These are phyloP conservation scores for Aspergillus sp. DNA, from an alignment of 2,329 filamentous ascomycete genomes.

Conservation along the genomic window DNA sequence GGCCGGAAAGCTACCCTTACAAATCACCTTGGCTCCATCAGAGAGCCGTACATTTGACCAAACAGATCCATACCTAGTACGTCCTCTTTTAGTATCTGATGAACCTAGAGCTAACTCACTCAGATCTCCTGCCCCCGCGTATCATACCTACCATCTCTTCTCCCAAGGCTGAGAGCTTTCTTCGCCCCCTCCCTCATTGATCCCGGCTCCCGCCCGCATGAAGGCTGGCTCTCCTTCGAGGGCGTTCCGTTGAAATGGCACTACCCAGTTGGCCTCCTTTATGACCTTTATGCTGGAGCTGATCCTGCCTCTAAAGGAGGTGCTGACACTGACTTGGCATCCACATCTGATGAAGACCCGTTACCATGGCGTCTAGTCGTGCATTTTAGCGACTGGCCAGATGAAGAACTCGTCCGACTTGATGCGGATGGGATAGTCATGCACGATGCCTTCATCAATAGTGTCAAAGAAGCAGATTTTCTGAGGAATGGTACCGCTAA, in stretches of 20 bases:
- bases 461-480: constrained; percentile 80
- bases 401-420: constrained; percentile 59
- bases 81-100: constrained; percentile 7
- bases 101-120: background rate
- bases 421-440: constrained; percentile 58
- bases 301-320: constrained; percentile 44
- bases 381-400: constrained; percentile 61
- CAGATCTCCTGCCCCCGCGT: constrained; percentile 65
- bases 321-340: constrained; percentile 17
- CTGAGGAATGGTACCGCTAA: constrained; percentile 85
- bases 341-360: constrained; percentile 20
- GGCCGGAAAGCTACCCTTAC: constrained; percentile 61
- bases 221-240: constrained; percentile 68
- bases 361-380: constrained; percentile 66
- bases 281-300: constrained; percentile 66
- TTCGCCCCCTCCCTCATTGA: constrained; percentile 62
- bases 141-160: constrained; percentile 68
- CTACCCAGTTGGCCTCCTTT: constrained; percentile 68
- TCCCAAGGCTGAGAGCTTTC: constrained; percentile 64
- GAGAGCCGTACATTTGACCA: constrained; percentile 64
- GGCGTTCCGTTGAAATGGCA: constrained; percentile 72
- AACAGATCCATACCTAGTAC: constrained; percentile 62
- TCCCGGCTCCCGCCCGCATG: constrained; percentile 52
- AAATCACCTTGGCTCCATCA: constrained; percentile 59
- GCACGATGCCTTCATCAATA: constrained; percentile 69